Conservation (phyloP, 2,329 filamentous ascomycete species). For the Colletotrichum australisinense region DNA sequence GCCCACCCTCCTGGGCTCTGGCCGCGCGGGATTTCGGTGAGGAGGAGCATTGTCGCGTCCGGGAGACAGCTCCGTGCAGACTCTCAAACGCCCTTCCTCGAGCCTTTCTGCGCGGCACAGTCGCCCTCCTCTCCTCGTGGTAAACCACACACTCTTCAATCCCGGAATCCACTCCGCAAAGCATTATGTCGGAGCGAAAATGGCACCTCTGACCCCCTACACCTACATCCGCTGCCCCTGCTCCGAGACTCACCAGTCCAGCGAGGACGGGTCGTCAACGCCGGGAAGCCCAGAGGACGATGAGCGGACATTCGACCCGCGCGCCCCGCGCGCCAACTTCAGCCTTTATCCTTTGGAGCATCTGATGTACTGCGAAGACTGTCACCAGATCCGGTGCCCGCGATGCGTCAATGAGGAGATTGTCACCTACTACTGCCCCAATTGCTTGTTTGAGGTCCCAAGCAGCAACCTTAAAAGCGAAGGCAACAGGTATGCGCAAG, state of each 20-base stretch:
- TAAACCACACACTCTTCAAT: not conserved
- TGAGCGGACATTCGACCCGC: constrained; percentile 86
- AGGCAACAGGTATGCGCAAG: constrained; percentile 79
- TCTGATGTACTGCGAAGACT: constrained; percentile 96
- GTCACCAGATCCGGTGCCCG: constrained; percentile 93
- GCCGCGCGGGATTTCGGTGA: constrained; percentile 9
- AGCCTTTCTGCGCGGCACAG: not conserved
- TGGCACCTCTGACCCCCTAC: constrained; percentile 68
- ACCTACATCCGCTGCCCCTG: constrained; percentile 77
- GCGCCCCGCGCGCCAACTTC: constrained; percentile 86
- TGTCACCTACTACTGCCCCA: constrained; percentile 94
- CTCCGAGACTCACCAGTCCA: constrained; percentile 55
- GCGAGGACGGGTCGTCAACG: constrained; percentile 44
- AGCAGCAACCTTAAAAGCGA: constrained; percentile 93
- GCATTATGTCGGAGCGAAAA: constrained; percentile 41
- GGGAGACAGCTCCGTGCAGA: constrained; percentile 19
- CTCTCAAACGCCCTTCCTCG: constrained; percentile 20
- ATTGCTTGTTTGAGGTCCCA: constrained; percentile 94
- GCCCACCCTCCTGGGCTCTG: not conserved
- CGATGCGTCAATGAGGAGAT: constrained; percentile 94
- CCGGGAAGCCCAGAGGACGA: constrained; percentile 70
- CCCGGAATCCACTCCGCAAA: not conserved
- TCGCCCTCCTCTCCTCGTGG: not conserved
- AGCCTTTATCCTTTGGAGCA: constrained; percentile 94
- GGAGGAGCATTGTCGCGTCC: constrained; percentile 14